phyloP scores from a whole-genome alignment of 1,284 basidiomycete genomes.

The Boletellus deceptivus region DNA sequence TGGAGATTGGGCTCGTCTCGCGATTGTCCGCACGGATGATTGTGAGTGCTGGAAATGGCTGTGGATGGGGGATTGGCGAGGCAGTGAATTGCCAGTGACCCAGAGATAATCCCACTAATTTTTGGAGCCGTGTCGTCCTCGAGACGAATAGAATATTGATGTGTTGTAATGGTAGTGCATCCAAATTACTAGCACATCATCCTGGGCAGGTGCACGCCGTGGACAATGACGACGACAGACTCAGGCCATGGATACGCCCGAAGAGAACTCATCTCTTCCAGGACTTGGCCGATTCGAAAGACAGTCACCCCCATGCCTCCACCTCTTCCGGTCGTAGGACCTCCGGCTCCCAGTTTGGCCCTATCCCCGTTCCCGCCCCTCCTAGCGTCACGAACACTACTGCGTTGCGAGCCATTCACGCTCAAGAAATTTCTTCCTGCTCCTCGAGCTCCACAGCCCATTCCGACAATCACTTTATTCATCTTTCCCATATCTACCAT shows the following conservation, averaged over 20 bases:
- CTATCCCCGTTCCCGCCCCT: constrained; percentile 38
- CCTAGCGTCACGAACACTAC: constrained; percentile 35
- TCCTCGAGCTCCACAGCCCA: constrained; percentile 56
- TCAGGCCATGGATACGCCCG: constrained; percentile 34
- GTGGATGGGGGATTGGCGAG: constrained; percentile 26
- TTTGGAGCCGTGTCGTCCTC: constrained; percentile 30
- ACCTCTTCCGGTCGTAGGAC: constrained; percentile 43
- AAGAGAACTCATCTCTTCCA: constrained; percentile 46
- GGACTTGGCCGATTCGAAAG: constrained; percentile 57
- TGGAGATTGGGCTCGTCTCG: constrained; percentile 17
- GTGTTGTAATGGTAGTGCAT: no score
- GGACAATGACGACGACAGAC: constrained; percentile 12
- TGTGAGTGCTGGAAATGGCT: constrained; percentile 23
- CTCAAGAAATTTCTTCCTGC: constrained; percentile 62
- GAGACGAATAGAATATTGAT: constrained; percentile 16
- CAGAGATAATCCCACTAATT: constrained; percentile 27
- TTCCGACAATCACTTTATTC: constrained; percentile 50
- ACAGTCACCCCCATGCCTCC: no score
- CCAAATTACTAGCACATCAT: no score
- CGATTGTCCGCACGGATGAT: constrained; percentile 12
- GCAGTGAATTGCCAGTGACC: constrained; percentile 30
- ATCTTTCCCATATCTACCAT: constrained; percentile 57
- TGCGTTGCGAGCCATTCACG: constrained; percentile 45
- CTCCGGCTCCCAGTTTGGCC: constrained; percentile 46
- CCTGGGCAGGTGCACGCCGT: background rate